phyloP scores from a whole-genome alignment of 805 yeast species.

The Lipomyces japonicus region DNA sequence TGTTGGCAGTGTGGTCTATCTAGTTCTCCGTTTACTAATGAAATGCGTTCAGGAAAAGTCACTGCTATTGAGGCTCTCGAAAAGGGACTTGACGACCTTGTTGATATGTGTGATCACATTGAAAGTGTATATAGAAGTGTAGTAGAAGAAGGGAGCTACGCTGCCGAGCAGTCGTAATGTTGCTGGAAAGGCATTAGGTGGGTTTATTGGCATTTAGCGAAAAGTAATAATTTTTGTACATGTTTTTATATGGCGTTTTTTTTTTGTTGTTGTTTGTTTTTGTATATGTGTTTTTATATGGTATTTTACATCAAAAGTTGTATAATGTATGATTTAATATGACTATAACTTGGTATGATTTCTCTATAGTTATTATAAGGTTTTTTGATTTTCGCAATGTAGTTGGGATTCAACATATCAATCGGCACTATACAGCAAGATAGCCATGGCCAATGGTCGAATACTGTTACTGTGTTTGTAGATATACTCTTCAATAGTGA shows the following conservation, averaged over 20 bases:
- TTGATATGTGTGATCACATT: constrained; percentile 75
- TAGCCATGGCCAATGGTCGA: too few species aligned
- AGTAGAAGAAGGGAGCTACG: constrained; percentile 54
- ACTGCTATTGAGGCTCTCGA: constrained; percentile 92
- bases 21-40: background rate
- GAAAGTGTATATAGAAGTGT: constrained; percentile 73
- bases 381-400: too few species aligned
- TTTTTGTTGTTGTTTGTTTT: background rate
- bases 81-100: constrained; percentile 82
- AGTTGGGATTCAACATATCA: too few species aligned
- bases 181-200: background rate
- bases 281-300: background rate
- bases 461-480: too few species aligned
- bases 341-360: too few species aligned
- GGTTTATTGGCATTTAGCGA: background rate
- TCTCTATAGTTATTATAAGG: too few species aligned
- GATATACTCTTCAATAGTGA: too few species aligned
- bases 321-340: too few species aligned
- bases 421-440: too few species aligned
- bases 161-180: too few species aligned
- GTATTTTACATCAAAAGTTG: background rate
- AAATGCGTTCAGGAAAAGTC: constrained; percentile 39
- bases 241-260: background rate
- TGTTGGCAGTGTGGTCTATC: background rate
- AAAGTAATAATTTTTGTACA: background rate